Conservation (phyloP, 1,284 basidiomycete species). For the Rhodotorula sp. region DNA sequence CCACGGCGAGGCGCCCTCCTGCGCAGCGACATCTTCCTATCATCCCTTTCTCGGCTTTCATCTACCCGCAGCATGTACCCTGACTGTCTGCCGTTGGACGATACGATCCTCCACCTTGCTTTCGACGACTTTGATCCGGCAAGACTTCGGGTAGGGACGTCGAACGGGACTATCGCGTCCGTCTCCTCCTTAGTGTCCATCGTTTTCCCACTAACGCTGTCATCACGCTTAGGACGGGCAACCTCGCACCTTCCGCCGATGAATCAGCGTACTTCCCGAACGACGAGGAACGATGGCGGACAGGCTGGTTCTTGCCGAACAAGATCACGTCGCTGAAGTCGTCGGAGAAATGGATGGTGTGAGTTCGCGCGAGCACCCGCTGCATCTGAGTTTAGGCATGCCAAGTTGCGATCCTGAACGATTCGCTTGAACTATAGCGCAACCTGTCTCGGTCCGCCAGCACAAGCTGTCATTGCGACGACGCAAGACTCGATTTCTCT, state of each 20-base stretch:
- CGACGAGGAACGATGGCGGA: slow-evolving; percentile 36
- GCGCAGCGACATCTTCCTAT: slow-evolving; percentile 10
- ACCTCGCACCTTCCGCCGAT: slow-evolving; percentile 4
- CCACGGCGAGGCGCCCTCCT: too few relatives aligned
- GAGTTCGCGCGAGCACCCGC: too few relatives aligned
- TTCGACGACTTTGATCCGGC: slow-evolving; percentile 25
- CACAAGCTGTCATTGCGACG: slow-evolving; percentile 31
- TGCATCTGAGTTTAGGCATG: too few relatives aligned
- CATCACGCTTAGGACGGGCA: slow-evolving; percentile 12
- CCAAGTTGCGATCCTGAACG: too few relatives aligned
- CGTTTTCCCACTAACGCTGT: neutral
- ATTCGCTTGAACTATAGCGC: slow-evolving; percentile 15
- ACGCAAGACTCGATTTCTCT: slow-evolving; percentile 32
- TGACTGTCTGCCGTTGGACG: slow-evolving; percentile 34
- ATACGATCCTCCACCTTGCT: slow-evolving; percentile 25
- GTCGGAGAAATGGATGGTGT: slow-evolving; percentile 21
- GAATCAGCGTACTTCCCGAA: slow-evolving; percentile 28
- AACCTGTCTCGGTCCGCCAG: slow-evolving; percentile 34
- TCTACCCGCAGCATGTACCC: slow-evolving; percentile 10
- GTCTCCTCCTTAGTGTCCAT: neutral
- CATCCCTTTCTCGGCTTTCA: neutral
- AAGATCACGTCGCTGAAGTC: slow-evolving; percentile 30
- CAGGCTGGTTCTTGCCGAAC: slow-evolving; percentile 25
- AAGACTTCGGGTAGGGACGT: slow-evolving; percentile 19
- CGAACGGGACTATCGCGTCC: slow-evolving; percentile 32